phyloP scores from a whole-genome alignment of 306 rosid species.

The Leucaena leucocephala region DNA sequence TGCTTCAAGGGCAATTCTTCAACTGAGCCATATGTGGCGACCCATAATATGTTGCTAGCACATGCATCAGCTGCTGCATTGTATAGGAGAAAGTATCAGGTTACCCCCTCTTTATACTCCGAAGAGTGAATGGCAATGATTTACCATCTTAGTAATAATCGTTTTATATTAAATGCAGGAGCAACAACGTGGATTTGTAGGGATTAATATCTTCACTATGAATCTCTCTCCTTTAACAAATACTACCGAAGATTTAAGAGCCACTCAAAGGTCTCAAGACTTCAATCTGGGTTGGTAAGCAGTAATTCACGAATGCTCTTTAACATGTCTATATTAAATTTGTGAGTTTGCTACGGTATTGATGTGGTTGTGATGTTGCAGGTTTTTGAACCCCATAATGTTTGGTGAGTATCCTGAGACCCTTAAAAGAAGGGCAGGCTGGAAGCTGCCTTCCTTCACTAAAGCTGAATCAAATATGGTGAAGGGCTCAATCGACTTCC shows the following conservation, averaged over 20 bases:
- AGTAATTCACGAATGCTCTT: background rate
- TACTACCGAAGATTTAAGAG: constrained; percentile 49
- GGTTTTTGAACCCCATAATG: constrained; percentile 65
- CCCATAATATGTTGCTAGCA: constrained; percentile 49
- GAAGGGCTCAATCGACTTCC: constrained; percentile 56
- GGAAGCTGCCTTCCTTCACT: constrained; percentile 63
- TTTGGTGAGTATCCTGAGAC: constrained; percentile 65
- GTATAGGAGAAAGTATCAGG: constrained; percentile 50
- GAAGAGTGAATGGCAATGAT: background rate
- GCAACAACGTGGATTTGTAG: constrained; percentile 60
- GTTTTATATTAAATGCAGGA: constrained; percentile 44
- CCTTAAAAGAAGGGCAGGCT: constrained; percentile 58
- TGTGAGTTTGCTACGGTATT: background rate
- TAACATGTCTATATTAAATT: background rate
- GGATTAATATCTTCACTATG: constrained; percentile 47
- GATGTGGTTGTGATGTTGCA: constrained; percentile 9
- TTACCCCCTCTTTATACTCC: background rate
- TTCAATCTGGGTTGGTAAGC: constrained; percentile 61
- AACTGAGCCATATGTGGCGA: constrained; percentile 55
- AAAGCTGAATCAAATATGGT: constrained; percentile 51
- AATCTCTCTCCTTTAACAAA: constrained; percentile 52
- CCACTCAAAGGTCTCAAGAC: constrained; percentile 57
- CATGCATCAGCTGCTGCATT: constrained; percentile 46
- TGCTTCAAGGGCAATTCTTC: constrained; percentile 58
- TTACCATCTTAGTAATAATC: background rate